Conservation (phyloP, 2,329 filamentous ascomycete species). For the Pseudogymnoascus pannorum region DNA sequence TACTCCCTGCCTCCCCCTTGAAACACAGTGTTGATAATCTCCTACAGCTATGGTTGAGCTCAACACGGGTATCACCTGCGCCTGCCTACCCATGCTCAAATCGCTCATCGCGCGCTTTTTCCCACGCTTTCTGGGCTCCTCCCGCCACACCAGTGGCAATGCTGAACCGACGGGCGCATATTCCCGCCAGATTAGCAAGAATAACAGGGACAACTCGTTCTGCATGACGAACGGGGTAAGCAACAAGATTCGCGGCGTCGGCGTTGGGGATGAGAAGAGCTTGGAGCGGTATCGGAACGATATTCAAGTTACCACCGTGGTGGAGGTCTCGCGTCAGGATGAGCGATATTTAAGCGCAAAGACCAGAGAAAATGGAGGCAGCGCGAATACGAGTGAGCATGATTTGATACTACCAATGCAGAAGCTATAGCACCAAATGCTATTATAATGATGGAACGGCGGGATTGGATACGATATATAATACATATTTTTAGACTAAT, state of each 20-base stretch:
- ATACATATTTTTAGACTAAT: not conserved
- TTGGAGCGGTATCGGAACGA: not conserved
- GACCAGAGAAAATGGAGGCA: not conserved
- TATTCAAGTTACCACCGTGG: not conserved
- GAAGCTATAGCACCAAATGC: not conserved
- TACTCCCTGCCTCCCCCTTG: not conserved
- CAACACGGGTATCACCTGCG: constrained; percentile 78
- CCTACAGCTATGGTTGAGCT: constrained; percentile 55
- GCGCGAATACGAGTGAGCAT: not conserved
- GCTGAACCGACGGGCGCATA: not conserved
- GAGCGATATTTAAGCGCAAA: not conserved
- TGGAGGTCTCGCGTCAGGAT: not conserved
- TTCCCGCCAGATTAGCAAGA: not conserved
- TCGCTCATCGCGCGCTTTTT: constrained; percentile 50
- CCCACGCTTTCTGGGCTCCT: constrained; percentile 9
- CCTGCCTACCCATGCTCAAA: constrained; percentile 80
- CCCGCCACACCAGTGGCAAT: not conserved
- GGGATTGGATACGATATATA: not conserved
- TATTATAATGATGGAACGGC: not conserved
- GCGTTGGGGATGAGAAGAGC: not conserved
- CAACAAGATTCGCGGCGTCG: not conserved
- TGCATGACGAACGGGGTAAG: not conserved
- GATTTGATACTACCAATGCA: not conserved
- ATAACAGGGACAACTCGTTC: not conserved
- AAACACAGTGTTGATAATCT: not conserved